Percentiles rank a stretch among this genome's conserved stretches.
Conservation (phyloP, 257 asterid genomes). For the Craterostigma plantagineum region DNA sequence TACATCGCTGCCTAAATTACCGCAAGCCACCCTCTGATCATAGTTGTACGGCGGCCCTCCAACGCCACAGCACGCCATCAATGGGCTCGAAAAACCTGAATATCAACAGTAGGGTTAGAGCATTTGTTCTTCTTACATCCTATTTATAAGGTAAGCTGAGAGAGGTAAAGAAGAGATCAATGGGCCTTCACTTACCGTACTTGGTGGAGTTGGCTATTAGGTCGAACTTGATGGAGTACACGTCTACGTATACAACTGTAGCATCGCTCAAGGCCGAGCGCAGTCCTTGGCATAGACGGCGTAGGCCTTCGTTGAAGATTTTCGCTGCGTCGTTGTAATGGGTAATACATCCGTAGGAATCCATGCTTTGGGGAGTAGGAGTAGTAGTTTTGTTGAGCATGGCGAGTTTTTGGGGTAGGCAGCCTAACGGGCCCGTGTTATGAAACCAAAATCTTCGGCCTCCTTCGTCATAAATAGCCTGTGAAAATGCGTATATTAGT, state of each 20-base stretch:
- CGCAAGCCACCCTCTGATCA: constrained; percentile 30
- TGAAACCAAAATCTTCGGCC: constrained; percentile 87
- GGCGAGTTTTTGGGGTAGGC: constrained; percentile 63
- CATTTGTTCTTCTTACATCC: neutral
- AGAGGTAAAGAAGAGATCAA: too few species aligned
- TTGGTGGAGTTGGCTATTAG: constrained; percentile 51
- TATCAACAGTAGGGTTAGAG: neutral
- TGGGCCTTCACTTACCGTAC: constrained; percentile 33
- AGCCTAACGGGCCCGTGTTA: constrained; percentile 86
- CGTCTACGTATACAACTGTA: constrained; percentile 55
- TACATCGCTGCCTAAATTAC: constrained; percentile 39
- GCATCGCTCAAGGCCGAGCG: constrained; percentile 47
- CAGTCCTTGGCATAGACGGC: constrained; percentile 23
- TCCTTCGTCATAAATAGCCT: constrained; percentile 49
- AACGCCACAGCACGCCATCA: constrained; percentile 77
- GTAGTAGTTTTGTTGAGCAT: constrained; percentile 16
- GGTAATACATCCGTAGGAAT: constrained; percentile 56
- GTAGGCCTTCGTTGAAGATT: constrained; percentile 52
- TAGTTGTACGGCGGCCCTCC: constrained; percentile 88
- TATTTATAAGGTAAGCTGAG: neutral
- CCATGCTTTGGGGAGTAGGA: constrained; percentile 17
- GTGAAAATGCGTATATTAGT: constrained; percentile 5
- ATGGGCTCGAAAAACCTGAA: constrained; percentile 46
- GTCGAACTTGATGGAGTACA: constrained; percentile 61
- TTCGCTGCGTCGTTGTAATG: constrained; percentile 43